Conservation (phyloP, 257 asterid genomes). For the Solanum bukasovii region DNA sequence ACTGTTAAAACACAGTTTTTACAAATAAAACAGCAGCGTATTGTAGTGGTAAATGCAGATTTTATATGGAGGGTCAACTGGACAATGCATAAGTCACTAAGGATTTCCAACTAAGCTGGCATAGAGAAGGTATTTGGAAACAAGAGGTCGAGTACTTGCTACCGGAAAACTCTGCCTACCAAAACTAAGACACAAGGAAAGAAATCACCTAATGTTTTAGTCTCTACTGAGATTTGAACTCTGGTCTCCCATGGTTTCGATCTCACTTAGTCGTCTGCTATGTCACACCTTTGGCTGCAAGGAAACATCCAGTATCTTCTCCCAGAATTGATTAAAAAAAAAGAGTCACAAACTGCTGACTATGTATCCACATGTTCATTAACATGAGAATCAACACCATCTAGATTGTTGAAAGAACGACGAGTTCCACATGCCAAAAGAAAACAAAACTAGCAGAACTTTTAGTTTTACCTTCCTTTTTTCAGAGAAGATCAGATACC, state of each 20-base stretch:
- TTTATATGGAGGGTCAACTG: not conserved
- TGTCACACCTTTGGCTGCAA: not conserved
- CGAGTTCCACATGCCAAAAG: not conserved
- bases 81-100: not conserved
- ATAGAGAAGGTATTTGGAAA: not conserved
- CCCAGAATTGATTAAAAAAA: not conserved
- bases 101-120: not conserved
- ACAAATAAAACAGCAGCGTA: not conserved
- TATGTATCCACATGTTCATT: not conserved
- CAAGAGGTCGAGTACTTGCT: not conserved
- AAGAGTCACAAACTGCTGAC: not conserved
- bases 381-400: not conserved
- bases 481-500: not conserved
- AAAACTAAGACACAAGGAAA: not conserved
- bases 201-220: not conserved
- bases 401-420: not conserved
- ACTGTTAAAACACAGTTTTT: not conserved
- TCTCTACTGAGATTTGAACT: not conserved
- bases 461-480: not conserved
- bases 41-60: not conserved
- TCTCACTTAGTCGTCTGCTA: not conserved
- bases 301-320: not conserved
- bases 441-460: not conserved
- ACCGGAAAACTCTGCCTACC: not conserved
- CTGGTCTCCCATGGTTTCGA: not conserved